Evolutionary conservation across 2,329 filamentous ascomycete species (phyloP), one percentile per base, ranked within the genome.

Genomic region (Diaporthe aspalathi): DNA sequence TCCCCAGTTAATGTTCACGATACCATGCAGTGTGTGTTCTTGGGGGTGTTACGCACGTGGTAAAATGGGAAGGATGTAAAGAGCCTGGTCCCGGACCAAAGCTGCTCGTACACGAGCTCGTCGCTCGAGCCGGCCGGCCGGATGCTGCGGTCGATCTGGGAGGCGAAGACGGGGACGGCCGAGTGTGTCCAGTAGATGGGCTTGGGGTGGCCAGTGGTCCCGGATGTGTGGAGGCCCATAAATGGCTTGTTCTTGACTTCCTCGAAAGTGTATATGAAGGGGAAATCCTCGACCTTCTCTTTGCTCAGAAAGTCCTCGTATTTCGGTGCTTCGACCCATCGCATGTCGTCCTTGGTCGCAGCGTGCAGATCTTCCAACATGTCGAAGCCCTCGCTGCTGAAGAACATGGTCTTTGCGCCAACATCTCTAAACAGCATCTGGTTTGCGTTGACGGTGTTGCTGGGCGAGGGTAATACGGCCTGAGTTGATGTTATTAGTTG

Each of bases 161-260:
- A 57, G 54, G 54, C 32, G 38, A 73, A 47, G 56, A 73, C 2
- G 45, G 69, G 62, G 60, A 57, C 32, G 29, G 71, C 65, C 20
- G 54, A 70, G 32, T 76, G 72, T 6, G 68, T 77, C 69, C 70
- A 73, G 38, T 73, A 66, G 12, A 77, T 72, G 1, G 75, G 75
- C 52, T 77, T 77, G 0, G 75, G 76, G n/a, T 76, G 69, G 8
- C 75, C 75, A 16, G 75, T 75, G 8, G 75, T 76, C 16, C 76
- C 76, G 22, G 76, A 77, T 7, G 76, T 76, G 49, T 77, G 76
- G 0, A 77, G 70, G n/a, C 75, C 74, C n/a, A 74, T 69, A 38
- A 76, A 75, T 9, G 68, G 17, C 68, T 70, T 62, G 70, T 74
- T 47, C 49, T 43, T 50, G 56, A 74, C 27, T 24, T 76, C 68